Base-by-base conservation (phyloP, 1,139 yeast genomes). In the Nakaseomyces sp. region DNA sequence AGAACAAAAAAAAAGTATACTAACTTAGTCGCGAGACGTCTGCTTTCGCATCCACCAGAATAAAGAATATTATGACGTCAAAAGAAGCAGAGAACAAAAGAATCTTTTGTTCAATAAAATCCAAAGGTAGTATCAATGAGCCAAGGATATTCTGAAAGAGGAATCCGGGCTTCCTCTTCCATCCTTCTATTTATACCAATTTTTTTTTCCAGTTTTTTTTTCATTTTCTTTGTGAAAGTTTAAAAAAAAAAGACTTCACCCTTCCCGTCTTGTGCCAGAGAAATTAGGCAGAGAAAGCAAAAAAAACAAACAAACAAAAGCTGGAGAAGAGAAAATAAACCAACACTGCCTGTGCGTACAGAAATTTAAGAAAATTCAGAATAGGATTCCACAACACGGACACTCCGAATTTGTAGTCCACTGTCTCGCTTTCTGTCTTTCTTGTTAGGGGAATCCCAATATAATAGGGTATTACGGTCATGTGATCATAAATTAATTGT, bases 161-260 rank as follows among this genome's bases (percentile, higher is more conserved):
- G 36, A 32, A 32, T 32, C 36, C 36, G 24, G 36, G 36, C 36
- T 32, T 32, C 36, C 36, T 18, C 13, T n/a, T 18, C 24, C 24
- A 22, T 22, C 24, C 36, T 32, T 19, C n/a, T n/a, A n/a, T 18
- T 32, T 32, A 32, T 29, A 29, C 32, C 9, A 8, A 8, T 10
- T 26, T 26, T 26, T 25, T 10, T 26, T 26, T 26, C 12, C 12
- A 8, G 29, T 10, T 10, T 26, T 26, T 22, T 22, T 22, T 22
- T 22, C 6, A 22, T 22, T 22, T 22, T 22, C 9, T 9, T 22
- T n/a, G n/a, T n/a, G n/a, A n/a, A n/a, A n/a, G n/a, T n/a, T n/a
- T n/a, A n/a, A n/a, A n/a, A n/a, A n/a, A n/a, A n/a, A n/a, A n/a
- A n/a, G n/a, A n/a, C n/a, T n/a, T n/a, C n/a, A n/a, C n/a, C n/a